Conservation (phyloP, 306 rosid species). For the Casuarina equisetifolia region DNA sequence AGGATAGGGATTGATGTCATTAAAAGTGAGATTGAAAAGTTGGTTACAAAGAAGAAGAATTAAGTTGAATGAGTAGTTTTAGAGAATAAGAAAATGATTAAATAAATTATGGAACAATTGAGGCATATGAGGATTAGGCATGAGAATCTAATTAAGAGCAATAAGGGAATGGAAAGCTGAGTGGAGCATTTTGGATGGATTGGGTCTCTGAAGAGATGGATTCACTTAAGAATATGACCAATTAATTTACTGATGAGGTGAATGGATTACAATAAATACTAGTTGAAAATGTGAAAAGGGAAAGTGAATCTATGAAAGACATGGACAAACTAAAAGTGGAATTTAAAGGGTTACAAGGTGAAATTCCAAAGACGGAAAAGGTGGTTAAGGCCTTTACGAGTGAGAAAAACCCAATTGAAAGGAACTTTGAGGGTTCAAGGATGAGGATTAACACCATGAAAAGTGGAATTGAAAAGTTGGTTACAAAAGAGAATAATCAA, state of each 20-base stretch:
- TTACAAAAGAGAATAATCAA: slow-evolving; percentile 43
- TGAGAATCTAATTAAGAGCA: slow-evolving; percentile 1
- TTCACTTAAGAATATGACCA: slow-evolving; percentile 21
- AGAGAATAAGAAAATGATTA: slow-evolving; percentile 37
- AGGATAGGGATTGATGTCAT: neutral
- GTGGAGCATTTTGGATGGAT: slow-evolving; percentile 23
- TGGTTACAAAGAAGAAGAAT: slow-evolving; percentile 37
- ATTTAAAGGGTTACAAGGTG: slow-evolving; percentile 28
- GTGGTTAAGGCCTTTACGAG: slow-evolving; percentile 22
- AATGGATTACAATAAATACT: slow-evolving; percentile 37
- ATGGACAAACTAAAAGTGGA: slow-evolving; percentile 30
- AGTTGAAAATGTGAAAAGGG: slow-evolving; percentile 33
- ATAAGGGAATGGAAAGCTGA: slow-evolving; percentile 6
- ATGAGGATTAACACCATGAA: slow-evolving; percentile 38
- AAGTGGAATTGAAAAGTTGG: slow-evolving; percentile 38
- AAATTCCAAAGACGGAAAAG: slow-evolving; percentile 32
- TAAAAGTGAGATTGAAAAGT: slow-evolving; percentile 35
- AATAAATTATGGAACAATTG: slow-evolving; percentile 29
- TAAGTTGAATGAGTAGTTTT: slow-evolving; percentile 33
- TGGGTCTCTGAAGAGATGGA: slow-evolving; percentile 48
- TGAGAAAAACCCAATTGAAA: slow-evolving; percentile 43
- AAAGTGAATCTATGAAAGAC: slow-evolving; percentile 24
- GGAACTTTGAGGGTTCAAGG: slow-evolving; percentile 22
- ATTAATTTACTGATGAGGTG: slow-evolving; percentile 22
- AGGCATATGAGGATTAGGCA: slow-evolving; percentile 29